Base-by-base conservation (phyloP, 2,329 filamentous ascomycete genomes). In the Aspergillus fumigatus region DNA sequence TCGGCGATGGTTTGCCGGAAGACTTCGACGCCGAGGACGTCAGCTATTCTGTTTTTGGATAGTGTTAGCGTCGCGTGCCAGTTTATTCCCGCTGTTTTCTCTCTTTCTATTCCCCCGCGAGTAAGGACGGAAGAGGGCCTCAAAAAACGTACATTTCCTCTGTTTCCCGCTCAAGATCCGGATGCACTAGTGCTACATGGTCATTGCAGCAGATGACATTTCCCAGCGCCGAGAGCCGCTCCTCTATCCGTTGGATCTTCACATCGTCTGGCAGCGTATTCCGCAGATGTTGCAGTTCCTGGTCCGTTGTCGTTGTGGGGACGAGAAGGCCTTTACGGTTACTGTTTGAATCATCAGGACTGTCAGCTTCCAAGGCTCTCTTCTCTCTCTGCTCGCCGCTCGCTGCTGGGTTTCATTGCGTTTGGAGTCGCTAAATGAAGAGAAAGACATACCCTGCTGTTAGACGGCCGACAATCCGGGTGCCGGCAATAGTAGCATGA, bases 131-230 rank as follows among this genome's bases (percentile, higher is more conserved):
- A 32, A 25, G 11, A 4, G 47, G 9, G 32, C 3, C 32, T 35
- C 11, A 21, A 10, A 21, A 10, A 19, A 59, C 66, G 40, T 68
- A 78, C 76, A 99, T 97, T 80, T 99, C 94, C 78, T 99, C 94
- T 17, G 92, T 97, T 81, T 99, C 94, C 60, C 93, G 89, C 82
- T 97, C 94, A 59, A 99, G 82, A 71, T 99, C 94, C 10, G 94
- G 94, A 74, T 99, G 94, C 60, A 97, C 87, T 48, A 99, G 87
- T 52, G 94, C 94, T 65, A 97, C 94, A 77, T 97, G 92, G 77
- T 99, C 94, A 77, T 97, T 97, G 70, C 86, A 86, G 70, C 92
- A 95, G 70, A 99, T 97, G 61, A 97, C 94, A 73, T 99, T 99
- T 60, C 94, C 94, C 26, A 99, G 85, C 4, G 94, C 94, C 19